Conservation (phyloP, 805 yeast species). For the Hanseniaspora mollemarum region DNA sequence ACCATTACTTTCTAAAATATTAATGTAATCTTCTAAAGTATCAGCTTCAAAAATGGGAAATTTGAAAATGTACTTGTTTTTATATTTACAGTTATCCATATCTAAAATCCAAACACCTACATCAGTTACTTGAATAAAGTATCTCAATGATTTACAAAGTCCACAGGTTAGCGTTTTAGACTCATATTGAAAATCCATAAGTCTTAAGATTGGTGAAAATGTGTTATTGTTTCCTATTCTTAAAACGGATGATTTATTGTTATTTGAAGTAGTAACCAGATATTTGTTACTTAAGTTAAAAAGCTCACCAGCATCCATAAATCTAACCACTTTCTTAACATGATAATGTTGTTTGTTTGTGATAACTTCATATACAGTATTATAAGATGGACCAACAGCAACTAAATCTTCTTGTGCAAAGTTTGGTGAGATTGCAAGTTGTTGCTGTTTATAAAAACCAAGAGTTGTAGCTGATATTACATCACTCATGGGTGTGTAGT, state of each 20-base stretch:
- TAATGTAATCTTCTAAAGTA: conserved; percentile 49
- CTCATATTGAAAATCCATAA: conserved; percentile 47
- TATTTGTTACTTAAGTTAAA: conserved; percentile 62
- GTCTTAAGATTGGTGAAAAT: conserved; percentile 50
- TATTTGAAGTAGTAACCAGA: conserved; percentile 50
- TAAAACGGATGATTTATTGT: conserved; percentile 29
- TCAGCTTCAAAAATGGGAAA: conserved; percentile 39
- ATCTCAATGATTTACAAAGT: conserved; percentile 42
- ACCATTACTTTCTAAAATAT: conserved; percentile 57
- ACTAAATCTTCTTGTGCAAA: conserved; percentile 54
- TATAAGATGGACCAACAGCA: conserved; percentile 55
- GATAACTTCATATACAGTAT: conserved; percentile 48
- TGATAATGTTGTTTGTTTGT: conserved; percentile 54
- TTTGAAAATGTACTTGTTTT: conserved; percentile 42
- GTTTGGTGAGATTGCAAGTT: conserved; percentile 61
- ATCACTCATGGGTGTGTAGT: conserved; percentile 63
- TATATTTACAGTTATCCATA: conserved; percentile 41
- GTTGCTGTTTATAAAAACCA: conserved; percentile 41
- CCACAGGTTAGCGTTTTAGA: conserved; percentile 58
- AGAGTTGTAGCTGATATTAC: conserved; percentile 50
- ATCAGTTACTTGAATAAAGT: conserved; percentile 65
- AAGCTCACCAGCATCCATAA: conserved; percentile 58
- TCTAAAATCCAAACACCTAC: conserved; percentile 53
- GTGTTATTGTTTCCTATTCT: conserved; percentile 53
- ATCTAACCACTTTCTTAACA: conserved; percentile 55